Evolutionary conservation across 225 moss, liverwort and hornwort genomes (phyloP), one percentile per base, ranked within the genome.

Genomic region (Ulota crispa): DNA sequence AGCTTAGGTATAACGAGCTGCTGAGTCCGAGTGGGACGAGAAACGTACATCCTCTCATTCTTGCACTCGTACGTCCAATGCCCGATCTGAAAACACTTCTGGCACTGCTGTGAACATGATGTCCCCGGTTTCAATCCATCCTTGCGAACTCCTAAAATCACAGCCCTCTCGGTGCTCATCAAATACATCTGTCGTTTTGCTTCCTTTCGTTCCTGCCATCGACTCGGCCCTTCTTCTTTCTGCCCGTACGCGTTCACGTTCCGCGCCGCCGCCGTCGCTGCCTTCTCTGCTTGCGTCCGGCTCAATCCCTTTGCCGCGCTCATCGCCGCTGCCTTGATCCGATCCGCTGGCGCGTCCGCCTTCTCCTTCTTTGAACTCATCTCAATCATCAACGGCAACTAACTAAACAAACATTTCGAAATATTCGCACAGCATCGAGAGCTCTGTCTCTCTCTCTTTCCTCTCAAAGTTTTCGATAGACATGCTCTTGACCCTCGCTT

Each of bases 211-310:
- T 96, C 93, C 75, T 96, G 95, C 96, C 96, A 96, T 83, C 95
- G 84, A 73, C 93, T 95, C 15, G 95, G 95, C 20, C 96, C 96
- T 70, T 95, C 95, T 61, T 96, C 95, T 69, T 93, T 96, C 70
- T 96, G 96, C 28, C 96, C 96, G 45, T 96, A 96, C 6, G 94
- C 96, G 55, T 96, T 96, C 23, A 96, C 90, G 61, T 96, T 96
- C 57, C 86, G 85, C 0, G 86, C 54, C 27, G 92, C 88, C 1
- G 83, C 82, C 1, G 83, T 79, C 9, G 83, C 86, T 2, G 86
- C 92, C 43, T 75, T 83, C 59, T 96, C 83, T 20, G 86, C 89
- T 70, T 95, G 91, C 14, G 83, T 89, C n/a, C 87, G 84, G 55
- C 92, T 90, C 70, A 96, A 72, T 2, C 93, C 83, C 34, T 92